phyloP scores from a whole-genome alignment of 78 protist genomes.

The Isochrysis galbana region DNA sequence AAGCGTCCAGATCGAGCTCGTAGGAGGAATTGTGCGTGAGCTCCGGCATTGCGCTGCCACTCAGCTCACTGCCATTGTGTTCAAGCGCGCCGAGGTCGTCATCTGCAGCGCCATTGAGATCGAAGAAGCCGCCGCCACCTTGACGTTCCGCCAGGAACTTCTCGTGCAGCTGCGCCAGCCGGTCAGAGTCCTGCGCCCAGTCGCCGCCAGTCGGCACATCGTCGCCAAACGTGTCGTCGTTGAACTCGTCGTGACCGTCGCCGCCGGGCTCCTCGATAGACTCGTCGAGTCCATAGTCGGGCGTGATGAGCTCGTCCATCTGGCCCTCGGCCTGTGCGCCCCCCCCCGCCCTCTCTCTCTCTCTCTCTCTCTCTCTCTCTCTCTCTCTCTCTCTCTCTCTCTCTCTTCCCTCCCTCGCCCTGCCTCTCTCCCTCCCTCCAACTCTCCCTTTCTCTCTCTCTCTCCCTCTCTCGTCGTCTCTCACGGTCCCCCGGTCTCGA shows the following conservation, averaged over 20 bases:
- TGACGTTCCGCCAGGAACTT: background rate
- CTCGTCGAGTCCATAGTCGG: background rate
- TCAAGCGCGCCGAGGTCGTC: background rate
- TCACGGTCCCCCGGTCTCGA: too few relatives aligned
- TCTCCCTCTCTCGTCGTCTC: too few relatives aligned
- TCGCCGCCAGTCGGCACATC: background rate
- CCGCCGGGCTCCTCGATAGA: background rate
- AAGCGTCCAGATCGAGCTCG: background rate
- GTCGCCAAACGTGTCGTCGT: background rate
- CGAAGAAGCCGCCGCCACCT: background rate
- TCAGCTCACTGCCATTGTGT: background rate
- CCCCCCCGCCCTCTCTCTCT: too few relatives aligned
- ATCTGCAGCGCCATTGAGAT: background rate
- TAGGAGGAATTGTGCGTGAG: background rate
- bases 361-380: too few relatives aligned
- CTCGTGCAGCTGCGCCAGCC: background rate
- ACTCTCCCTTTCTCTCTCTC: too few relatives aligned
- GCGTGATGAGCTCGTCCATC: too few relatives aligned
- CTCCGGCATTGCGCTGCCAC: background rate
- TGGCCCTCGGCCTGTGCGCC: too few relatives aligned
- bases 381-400: too few relatives aligned
- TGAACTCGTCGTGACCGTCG: background rate
- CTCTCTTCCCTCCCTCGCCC: too few relatives aligned
- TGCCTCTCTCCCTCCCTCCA: too few relatives aligned
- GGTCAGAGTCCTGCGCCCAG: background rate